These are phyloP conservation scores for Alternaria atra DNA, from an alignment of 2,329 filamentous ascomycete genomes.

Conservation along the genomic window DNA sequence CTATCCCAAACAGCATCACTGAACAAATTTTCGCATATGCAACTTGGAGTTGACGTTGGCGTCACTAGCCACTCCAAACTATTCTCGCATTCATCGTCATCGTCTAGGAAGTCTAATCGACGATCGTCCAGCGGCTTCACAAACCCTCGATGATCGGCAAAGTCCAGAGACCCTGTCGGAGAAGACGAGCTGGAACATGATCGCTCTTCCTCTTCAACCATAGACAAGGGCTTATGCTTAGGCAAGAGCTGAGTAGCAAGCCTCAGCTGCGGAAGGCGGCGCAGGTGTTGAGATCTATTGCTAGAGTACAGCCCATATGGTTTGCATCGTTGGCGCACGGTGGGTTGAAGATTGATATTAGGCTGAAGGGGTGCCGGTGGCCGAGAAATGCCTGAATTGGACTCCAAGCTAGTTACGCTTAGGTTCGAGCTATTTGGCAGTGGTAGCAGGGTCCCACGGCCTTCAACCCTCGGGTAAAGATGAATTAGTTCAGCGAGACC, in stretches of 20 bases:
- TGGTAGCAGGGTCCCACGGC: background rate
- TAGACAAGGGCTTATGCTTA: background rate
- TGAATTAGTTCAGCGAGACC: background rate
- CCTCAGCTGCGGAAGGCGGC: background rate
- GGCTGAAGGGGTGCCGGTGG: background rate
- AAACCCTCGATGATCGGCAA: constrained; percentile 1
- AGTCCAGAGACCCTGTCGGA: constrained; percentile 1
- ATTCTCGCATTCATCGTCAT: constrained; percentile 3
- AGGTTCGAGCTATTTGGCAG: background rate
- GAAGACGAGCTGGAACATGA: constrained; percentile 3
- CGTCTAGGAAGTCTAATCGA: constrained; percentile 7
- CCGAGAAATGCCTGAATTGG: background rate
- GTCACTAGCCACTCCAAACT: background rate
- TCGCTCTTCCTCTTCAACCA: background rate
- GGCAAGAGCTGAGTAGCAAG: constrained; percentile 5
- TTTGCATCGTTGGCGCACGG: background rate
- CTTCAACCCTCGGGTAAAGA: background rate
- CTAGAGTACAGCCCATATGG: background rate
- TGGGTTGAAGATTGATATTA: background rate
- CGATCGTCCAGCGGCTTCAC: constrained; percentile 4
- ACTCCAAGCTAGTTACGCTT: background rate
- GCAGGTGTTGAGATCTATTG: background rate
- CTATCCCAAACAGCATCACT: constrained; percentile 10
- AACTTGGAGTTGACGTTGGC: background rate
- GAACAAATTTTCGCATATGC: background rate